These are phyloP conservation scores for Venturia pyrina DNA, from an alignment of 2,329 filamentous ascomycete genomes.

Conservation along the genomic window DNA sequence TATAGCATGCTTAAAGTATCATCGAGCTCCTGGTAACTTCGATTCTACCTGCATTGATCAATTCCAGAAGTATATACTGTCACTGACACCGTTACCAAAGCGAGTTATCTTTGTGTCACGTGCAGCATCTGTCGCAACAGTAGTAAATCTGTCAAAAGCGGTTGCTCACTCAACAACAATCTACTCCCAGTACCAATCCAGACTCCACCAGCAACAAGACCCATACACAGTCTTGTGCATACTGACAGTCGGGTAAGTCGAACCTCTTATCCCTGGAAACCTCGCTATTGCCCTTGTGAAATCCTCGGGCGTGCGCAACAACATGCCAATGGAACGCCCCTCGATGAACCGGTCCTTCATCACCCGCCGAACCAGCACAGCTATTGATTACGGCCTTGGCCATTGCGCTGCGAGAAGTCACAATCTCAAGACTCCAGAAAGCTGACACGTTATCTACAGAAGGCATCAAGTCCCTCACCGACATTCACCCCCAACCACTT, in stretches of 20 bases:
- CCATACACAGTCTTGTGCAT: neutral
- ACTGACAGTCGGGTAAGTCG: neutral
- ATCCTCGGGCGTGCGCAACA: neutral
- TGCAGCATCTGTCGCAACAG: neutral
- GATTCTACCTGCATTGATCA: neutral
- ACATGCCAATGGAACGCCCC: neutral
- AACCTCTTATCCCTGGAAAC: neutral
- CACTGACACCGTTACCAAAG: neutral
- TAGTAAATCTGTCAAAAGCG: slow-evolving; percentile 5
- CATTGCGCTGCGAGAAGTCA: neutral
- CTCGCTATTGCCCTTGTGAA: neutral
- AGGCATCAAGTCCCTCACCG: slow-evolving; percentile 8
- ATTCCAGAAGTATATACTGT: neutral
- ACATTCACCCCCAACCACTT: slow-evolving; percentile 11
- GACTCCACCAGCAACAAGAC: neutral
- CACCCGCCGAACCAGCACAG: neutral
- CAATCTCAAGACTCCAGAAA: neutral
- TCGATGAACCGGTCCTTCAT: neutral
- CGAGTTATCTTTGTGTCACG: neutral
- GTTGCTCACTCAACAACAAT: slow-evolving; percentile 1
- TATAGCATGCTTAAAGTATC: neutral
- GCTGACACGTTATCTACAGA: slow-evolving; percentile 6
- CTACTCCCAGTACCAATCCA: neutral
- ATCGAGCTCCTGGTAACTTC: neutral
- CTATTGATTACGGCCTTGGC: neutral